phyloP scores from a whole-genome alignment of 176 grass and related monocot genomes.

The Oryza officinalis region DNA sequence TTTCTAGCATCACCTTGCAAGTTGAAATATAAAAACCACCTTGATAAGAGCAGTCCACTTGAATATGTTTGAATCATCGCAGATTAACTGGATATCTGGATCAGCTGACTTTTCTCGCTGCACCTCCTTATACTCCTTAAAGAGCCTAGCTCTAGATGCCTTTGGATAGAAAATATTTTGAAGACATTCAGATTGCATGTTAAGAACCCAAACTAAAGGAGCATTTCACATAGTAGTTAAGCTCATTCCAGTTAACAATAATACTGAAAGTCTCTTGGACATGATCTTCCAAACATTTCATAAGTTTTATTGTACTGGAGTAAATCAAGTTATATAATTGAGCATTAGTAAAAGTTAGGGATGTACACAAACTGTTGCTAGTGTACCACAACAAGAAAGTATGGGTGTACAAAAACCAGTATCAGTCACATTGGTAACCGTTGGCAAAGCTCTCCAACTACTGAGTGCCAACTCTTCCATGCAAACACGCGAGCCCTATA shows the following conservation, averaged over 20 bases:
- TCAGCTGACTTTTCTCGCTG: slow-evolving; percentile 89
- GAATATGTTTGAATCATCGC: slow-evolving; percentile 97
- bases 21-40: slow-evolving; percentile 29
- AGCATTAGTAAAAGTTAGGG: neutral
- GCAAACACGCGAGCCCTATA: neutral
- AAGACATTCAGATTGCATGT: slow-evolving; percentile 10
- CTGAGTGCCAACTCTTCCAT: neutral
- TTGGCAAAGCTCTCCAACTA: neutral
- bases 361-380: neutral
- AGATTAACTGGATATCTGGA: slow-evolving; percentile 95
- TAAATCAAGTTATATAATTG: neutral
- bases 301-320: neutral
- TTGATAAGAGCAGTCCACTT: slow-evolving; percentile 99
- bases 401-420: neutral
- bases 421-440: neutral
- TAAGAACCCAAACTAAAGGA: neutral
- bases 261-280: neutral
- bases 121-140: slow-evolving; percentile 96
- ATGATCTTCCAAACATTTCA: slow-evolving; percentile 5
- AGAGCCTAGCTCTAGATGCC: slow-evolving; percentile 95
- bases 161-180: slow-evolving; percentile 28
- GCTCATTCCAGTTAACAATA: neutral
- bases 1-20: neutral
- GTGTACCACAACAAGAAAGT: neutral
- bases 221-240: neutral